phyloP scores from a whole-genome alignment of 495 filamentous ascomycete genomes.

The Penicillium longicatenatum region DNA sequence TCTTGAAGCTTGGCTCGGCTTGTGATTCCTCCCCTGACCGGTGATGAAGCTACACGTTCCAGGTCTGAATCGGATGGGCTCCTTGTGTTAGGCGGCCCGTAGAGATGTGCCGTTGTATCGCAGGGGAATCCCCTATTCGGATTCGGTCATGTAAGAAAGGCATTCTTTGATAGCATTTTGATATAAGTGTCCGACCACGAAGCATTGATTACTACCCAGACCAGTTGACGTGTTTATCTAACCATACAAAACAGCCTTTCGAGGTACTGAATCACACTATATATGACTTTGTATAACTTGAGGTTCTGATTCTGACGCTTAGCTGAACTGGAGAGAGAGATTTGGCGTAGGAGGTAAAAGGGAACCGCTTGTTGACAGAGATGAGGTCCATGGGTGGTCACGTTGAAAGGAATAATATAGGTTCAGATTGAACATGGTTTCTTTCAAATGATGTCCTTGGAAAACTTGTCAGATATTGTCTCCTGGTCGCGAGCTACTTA shows the following conservation, averaged over 20 bases:
- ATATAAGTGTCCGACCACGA: conserved; percentile 10
- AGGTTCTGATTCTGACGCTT: too few species aligned
- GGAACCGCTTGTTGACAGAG: too few species aligned
- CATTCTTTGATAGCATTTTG: conserved; percentile 13
- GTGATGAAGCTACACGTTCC: conserved; percentile 35
- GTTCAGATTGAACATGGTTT: neutral
- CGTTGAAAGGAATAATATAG: neutral
- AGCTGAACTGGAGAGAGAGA: too few species aligned
- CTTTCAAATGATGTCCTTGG: neutral
- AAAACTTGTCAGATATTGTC: too few species aligned
- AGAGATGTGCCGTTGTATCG: conserved; percentile 10
- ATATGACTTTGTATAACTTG: neutral
- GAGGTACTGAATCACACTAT: neutral
- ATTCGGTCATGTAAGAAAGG: conserved; percentile 13
- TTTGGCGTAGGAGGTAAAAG: too few species aligned
- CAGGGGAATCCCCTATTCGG: neutral
- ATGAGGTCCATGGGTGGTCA: too few species aligned
- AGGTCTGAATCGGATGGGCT: conserved; percentile 35
- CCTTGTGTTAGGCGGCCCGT: conserved; percentile 19
- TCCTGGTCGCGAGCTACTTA: neutral
- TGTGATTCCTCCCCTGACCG: conserved; percentile 2
- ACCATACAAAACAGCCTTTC: neutral
- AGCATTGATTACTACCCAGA: conserved; percentile 4
- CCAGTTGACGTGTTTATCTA: neutral
- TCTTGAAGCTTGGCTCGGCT: conserved; percentile 20